Percentiles rank a stretch among this genome's conserved stretches.
Evolutionary conservation across 805 yeast species (phyloP).

Genomic region (Lipomyces mesembrius): DNA sequence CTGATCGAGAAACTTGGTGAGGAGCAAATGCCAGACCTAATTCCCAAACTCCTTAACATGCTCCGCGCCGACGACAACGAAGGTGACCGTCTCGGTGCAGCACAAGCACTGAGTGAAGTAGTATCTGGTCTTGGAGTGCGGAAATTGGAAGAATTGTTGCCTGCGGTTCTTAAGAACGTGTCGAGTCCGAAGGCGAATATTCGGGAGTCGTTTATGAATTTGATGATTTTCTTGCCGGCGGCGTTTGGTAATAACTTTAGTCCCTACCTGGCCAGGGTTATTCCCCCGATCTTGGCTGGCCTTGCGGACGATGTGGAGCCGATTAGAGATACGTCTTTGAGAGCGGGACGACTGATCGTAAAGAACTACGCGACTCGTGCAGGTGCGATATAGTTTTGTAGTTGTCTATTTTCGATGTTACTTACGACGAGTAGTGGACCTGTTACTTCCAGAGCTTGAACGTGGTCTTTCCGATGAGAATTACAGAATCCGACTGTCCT

Average conservation of each 20-base stretch:
- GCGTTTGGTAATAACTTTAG: constrained; percentile 91
- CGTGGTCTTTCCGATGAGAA: constrained; percentile 80
- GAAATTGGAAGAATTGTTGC: constrained; percentile 87
- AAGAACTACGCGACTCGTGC: constrained; percentile 90
- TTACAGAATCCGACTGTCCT: constrained; percentile 86
- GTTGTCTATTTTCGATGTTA: background rate
- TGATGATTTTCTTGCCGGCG: constrained; percentile 86
- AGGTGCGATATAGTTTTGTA: constrained; percentile 7
- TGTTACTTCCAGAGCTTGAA: constrained; percentile 92
- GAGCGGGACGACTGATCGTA: constrained; percentile 91
- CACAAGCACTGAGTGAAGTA: constrained; percentile 95
- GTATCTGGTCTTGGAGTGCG: constrained; percentile 86
- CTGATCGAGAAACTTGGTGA: constrained; percentile 96
- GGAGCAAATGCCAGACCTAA: constrained; percentile 88
- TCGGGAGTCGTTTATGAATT: constrained; percentile 91
- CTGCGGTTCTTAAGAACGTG: constrained; percentile 74
- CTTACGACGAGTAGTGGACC: constrained; percentile 57
- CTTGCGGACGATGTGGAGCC: constrained; percentile 88
- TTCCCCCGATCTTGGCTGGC: constrained; percentile 91
- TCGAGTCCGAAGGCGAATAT: constrained; percentile 67
- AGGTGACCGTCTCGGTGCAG: constrained; percentile 95
- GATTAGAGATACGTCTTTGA: constrained; percentile 84
- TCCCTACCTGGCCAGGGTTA: constrained; percentile 81
- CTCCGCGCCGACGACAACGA: constrained; percentile 75
- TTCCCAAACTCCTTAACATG: constrained; percentile 76